These are phyloP conservation scores for Lachancea sp. DNA, from an alignment of 805 yeast species.

Conservation along the genomic window DNA sequence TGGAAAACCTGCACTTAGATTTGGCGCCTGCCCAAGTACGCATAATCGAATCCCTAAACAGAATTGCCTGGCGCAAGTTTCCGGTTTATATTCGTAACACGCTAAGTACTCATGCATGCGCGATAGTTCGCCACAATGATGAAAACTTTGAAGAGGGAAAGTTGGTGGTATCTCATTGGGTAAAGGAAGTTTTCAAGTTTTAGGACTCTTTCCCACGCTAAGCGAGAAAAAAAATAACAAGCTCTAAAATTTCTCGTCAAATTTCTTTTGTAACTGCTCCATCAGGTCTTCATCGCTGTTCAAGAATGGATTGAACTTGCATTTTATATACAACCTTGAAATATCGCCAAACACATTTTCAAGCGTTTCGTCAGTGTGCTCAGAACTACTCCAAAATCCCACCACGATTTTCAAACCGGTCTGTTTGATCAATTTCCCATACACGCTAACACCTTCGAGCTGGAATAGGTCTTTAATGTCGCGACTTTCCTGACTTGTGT, in stretches of 20 bases:
- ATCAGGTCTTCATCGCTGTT: conserved; percentile 12
- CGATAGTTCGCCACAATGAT: conserved; percentile 58
- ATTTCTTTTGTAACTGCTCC: conserved; percentile 14
- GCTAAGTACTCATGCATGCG: conserved; percentile 71
- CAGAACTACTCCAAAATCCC: conserved; percentile 17
- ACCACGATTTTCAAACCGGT: conserved; percentile 28
- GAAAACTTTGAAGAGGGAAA: conserved; percentile 63
- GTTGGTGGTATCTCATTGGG: conserved; percentile 58
- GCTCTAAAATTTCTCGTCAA: conserved; percentile 13
- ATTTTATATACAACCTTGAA: conserved; percentile 20
- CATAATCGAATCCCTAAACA: conserved; percentile 53
- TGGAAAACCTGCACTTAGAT: conserved; percentile 15
- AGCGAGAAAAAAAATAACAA: no score
- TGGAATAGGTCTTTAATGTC: conserved; percentile 22
- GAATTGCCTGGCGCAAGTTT: conserved; percentile 58
- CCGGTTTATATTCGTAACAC: conserved; percentile 66
- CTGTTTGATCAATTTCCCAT: conserved; percentile 25
- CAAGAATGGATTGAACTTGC: conserved; percentile 27
- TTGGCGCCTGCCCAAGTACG: conserved; percentile 36
- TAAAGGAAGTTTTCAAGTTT: conserved; percentile 37
- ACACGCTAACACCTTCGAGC: conserved; percentile 27
- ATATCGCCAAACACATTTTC: conserved; percentile 18
- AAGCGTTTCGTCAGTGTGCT: conserved; percentile 8
- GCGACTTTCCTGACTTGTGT: conserved; percentile 12
- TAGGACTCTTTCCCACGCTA: neutral